A percentile compares a stretch with the other conserved stretches of the same genome.
These are phyloP conservation scores for Pterulicium gracile DNA, from an alignment of 1,284 basidiomycete genomes.

Conservation along the genomic window DNA sequence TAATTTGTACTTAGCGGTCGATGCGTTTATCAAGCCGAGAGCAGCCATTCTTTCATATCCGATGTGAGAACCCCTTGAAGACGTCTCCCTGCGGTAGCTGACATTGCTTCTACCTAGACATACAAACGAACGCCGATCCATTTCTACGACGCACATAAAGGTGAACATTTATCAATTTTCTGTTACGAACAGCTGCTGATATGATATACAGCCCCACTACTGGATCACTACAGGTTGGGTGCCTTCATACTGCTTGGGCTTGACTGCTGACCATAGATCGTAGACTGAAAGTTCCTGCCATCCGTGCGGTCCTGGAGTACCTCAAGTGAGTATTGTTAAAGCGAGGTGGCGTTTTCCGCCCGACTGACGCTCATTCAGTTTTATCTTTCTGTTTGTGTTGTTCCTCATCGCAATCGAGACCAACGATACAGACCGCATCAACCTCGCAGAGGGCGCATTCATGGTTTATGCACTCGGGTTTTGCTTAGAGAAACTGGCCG, in stretches of 20 bases:
- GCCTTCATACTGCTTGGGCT: conserved; percentile 10
- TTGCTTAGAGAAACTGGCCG: conserved; percentile 83
- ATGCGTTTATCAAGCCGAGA: conserved; percentile 84
- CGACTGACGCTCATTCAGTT: conserved; percentile 34
- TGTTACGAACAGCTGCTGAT: conserved; percentile 1
- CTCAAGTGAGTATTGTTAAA: conserved; percentile 40
- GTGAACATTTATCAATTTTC: not conserved
- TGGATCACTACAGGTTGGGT: conserved; percentile 81
- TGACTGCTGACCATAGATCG: conserved; percentile 6
- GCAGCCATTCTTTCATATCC: conserved; percentile 76
- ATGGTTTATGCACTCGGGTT: conserved; percentile 84
- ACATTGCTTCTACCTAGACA: conserved; percentile 39
- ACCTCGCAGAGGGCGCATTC: conserved; percentile 58
- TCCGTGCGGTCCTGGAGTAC: conserved; percentile 85
- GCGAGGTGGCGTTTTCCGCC: conserved; percentile 4
- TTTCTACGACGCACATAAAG: conserved; percentile 86
- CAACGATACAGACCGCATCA: conserved; percentile 50
- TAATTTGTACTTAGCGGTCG: conserved; percentile 45
- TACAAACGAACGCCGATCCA: conserved; percentile 90
- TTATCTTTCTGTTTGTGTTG: conserved; percentile 72
- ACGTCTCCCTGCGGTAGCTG: not conserved
- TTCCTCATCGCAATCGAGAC: conserved; percentile 79
- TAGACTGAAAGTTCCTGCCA: conserved; percentile 89
- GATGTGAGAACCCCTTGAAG: conserved; percentile 42
- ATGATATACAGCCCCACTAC: conserved; percentile 54